Evolutionary conservation across 495 filamentous ascomycete genomes (phyloP), one percentile per base, ranked within the genome.

Genomic region (Alectoria sarmentosa): DNA sequence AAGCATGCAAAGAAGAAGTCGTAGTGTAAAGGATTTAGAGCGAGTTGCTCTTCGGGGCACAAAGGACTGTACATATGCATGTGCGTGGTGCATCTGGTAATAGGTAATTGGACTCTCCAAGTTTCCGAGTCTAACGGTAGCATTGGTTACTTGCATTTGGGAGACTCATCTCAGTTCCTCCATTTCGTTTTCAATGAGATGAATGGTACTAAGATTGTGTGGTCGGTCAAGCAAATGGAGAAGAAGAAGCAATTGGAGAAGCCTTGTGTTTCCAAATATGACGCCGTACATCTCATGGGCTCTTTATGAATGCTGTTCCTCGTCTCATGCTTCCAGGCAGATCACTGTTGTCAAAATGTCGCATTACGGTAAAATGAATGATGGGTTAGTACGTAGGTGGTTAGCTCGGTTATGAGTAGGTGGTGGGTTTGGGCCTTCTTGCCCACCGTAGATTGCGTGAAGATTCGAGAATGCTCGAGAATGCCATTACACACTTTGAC

Each of bases 1-100:
- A 34, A 34, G 30, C 30, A 55, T 55, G 52, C 52, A 55, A 21
- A 34, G 52, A n/a, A 58, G 38, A 23, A 54, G 52, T 55, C 30
- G 26, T 6, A 34, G 21, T 34, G 30, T 34, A 32, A 34, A 55
- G 30, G 34, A 17, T 32, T 55, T 32, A 55, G 52, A 15, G 52
- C 30, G 52, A 55, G 30, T 21, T 17, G 13, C 28, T 54, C 28
- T 54, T 52, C 23, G 15, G 30, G 30, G 30, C 17, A 55, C 34
- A 55, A 30, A 54, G 49, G 26, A 32, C 26, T 6, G 6, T 34
- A 15, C 48, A 52, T 52, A 52, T 52, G 48, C 48, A 52, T 52
- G n/a, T 10, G n/a, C 21, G 14, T 60, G 13, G 23, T 41, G 30
- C 34, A 17, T 30, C 28, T 34, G 28, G 30, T n/a, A 6, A 34